Conservation (phyloP, 2,329 filamentous ascomycete species). For the Neoscytalidium dimidiatum region DNA sequence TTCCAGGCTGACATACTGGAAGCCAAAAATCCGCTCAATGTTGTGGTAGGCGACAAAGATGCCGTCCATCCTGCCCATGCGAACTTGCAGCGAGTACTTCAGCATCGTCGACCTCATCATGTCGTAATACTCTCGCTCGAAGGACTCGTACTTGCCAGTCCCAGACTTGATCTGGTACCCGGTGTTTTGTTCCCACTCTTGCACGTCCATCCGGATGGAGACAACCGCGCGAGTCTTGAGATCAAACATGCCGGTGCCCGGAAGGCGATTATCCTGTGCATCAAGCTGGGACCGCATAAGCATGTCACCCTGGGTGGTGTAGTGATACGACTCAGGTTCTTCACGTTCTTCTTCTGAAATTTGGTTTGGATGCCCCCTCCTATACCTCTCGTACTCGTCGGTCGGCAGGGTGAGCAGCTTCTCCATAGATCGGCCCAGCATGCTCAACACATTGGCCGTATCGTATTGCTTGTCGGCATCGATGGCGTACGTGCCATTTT, state of each 20-base stretch:
- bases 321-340: conserved; percentile 72
- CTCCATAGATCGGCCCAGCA: conserved; percentile 94
- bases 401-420: conserved; percentile 85
- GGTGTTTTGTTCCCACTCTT: conserved; percentile 69
- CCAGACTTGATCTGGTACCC: conserved; percentile 83
- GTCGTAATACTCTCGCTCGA: conserved; percentile 93
- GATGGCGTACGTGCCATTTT: conserved; percentile 86
- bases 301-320: conserved; percentile 82
- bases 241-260: conserved; percentile 92
- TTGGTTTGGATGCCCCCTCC: conserved; percentile 66
- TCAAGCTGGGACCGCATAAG: conserved; percentile 95
- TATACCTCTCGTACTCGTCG: conserved; percentile 83
- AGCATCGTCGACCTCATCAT: conserved; percentile 94
- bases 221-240: conserved; percentile 93
- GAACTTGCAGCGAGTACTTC: conserved; percentile 94
- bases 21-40: conserved; percentile 91
- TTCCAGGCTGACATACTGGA: conserved; percentile 83
- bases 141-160: conserved; percentile 83
- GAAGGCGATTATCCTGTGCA: conserved; percentile 80
- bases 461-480: conserved; percentile 95
- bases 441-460: conserved; percentile 79
- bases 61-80: conserved; percentile 97
- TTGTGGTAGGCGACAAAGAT: conserved; percentile 98
- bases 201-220: conserved; percentile 84
- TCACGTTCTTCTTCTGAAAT: conserved; percentile 72